These are phyloP conservation scores for Craspedostauros australis DNA, from an alignment of 108 stramenopile species.

Conservation along the genomic window DNA sequence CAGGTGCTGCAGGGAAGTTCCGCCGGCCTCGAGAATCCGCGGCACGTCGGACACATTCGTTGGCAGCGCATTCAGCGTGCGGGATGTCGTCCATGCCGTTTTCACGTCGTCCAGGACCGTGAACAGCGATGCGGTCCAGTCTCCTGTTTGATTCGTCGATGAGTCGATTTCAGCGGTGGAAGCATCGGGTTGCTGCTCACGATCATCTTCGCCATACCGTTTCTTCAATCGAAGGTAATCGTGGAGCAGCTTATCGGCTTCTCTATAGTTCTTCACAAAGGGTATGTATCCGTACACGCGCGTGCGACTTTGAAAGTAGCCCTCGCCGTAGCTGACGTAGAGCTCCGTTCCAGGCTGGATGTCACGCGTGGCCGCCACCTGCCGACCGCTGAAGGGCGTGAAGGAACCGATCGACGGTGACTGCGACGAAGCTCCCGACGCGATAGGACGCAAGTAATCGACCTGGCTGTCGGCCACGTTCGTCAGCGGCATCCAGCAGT, in stretches of 20 bases:
- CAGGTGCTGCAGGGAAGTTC: slow-evolving; percentile 13
- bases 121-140: no score
- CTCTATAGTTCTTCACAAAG: slow-evolving; percentile 20
- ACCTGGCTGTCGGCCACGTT: slow-evolving; percentile 20
- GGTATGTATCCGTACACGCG: slow-evolving; percentile 32
- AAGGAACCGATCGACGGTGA: slow-evolving; percentile 24
- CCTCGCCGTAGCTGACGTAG: slow-evolving; percentile 23
- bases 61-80: slow-evolving; percentile 20
- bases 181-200: no score
- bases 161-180: no score
- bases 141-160: no score
- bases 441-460: neutral
- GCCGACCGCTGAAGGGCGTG: slow-evolving; percentile 18
- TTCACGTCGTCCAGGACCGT: no score
- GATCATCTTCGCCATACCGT: no score
- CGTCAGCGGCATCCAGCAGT: slow-evolving; percentile 34
- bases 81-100: no score
- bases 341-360: slow-evolving; percentile 20
- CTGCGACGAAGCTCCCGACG: slow-evolving; percentile 17
- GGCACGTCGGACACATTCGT: slow-evolving; percentile 2
- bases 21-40: slow-evolving; percentile 12
- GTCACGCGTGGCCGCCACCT: slow-evolving; percentile 5
- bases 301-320: slow-evolving; percentile 19
- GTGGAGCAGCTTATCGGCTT: slow-evolving; percentile 22
- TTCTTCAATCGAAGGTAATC: slow-evolving; percentile 9